Conservation (phyloP, 371 early-diverging fungal genomes). For the Mortierella sp. region DNA sequence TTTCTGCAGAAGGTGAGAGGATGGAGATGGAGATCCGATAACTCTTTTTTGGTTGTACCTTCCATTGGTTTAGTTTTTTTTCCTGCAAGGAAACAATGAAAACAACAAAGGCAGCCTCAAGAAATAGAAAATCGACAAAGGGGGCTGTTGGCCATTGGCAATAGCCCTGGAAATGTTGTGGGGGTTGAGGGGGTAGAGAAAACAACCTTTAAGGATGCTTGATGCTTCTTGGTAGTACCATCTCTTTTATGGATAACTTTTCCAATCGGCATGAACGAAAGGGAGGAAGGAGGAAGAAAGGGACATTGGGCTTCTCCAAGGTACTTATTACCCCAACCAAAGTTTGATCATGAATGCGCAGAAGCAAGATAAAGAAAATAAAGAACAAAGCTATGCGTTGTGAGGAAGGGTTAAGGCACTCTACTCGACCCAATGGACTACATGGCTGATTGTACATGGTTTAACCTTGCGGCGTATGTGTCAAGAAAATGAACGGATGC, state of each 20-base stretch:
- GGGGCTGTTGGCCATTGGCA: neutral
- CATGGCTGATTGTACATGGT: neutral
- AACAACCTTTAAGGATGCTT: neutral
- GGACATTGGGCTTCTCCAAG: neutral
- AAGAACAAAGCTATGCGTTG: neutral
- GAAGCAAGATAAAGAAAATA: conserved; percentile 4
- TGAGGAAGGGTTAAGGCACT: neutral
- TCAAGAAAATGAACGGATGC: neutral
- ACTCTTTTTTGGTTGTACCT: neutral
- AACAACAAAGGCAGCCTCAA: neutral
- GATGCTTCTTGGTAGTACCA: neutral
- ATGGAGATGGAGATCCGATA: neutral
- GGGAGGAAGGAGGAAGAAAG: neutral
- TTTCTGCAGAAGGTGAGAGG: neutral
- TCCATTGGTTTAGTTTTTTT: neutral
- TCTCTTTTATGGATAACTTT: neutral
- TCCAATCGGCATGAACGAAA: neutral
- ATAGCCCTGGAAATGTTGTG: neutral
- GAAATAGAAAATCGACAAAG: neutral
- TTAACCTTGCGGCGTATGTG: neutral
- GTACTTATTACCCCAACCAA: neutral
- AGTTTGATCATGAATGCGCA: neutral
- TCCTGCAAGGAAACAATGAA: neutral
- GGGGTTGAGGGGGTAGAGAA: neutral
- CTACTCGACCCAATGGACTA: neutral